These are phyloP conservation scores for Pseudocercospora fuligena DNA, from an alignment of 2,329 filamentous ascomycete species.

Conservation along the genomic window DNA sequence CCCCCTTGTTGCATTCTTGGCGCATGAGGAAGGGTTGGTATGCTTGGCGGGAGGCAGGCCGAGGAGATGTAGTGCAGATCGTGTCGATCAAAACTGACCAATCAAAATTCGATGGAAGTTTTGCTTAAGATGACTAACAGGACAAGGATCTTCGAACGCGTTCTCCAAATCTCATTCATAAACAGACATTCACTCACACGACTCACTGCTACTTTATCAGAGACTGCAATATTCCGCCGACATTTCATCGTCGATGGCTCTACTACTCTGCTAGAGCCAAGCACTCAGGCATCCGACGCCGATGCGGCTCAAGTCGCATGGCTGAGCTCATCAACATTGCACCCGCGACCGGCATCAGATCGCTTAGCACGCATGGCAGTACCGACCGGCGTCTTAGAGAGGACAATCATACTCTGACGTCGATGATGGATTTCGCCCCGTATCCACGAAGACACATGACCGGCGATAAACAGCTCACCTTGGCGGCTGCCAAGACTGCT, in stretches of 20 bases:
- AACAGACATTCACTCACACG: slow-evolving; percentile 2
- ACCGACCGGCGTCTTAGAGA: background rate
- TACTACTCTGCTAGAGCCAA: background rate
- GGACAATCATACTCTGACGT: background rate
- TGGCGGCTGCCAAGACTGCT: background rate
- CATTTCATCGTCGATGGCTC: background rate
- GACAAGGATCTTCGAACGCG: background rate
- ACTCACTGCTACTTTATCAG: background rate
- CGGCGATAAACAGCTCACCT: background rate
- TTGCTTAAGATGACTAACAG: background rate
- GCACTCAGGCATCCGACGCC: background rate
- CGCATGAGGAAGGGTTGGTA: slow-evolving; percentile 2
- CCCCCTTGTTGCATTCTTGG: slow-evolving; percentile 10
- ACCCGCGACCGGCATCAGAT: background rate
- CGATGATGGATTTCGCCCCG: background rate
- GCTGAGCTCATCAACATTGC: background rate
- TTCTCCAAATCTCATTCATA: background rate
- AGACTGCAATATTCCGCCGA: background rate
- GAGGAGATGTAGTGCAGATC: background rate
- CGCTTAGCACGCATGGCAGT: background rate
- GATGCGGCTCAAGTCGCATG: slow-evolving; percentile 1
- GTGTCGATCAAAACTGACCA: background rate
- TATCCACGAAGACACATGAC: slow-evolving; percentile 2
- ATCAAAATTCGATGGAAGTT: background rate
- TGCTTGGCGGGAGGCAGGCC: background rate